These are phyloP conservation scores for Peniophora sp. DNA, from an alignment of 1,284 basidiomycete species.

Conservation along the genomic window DNA sequence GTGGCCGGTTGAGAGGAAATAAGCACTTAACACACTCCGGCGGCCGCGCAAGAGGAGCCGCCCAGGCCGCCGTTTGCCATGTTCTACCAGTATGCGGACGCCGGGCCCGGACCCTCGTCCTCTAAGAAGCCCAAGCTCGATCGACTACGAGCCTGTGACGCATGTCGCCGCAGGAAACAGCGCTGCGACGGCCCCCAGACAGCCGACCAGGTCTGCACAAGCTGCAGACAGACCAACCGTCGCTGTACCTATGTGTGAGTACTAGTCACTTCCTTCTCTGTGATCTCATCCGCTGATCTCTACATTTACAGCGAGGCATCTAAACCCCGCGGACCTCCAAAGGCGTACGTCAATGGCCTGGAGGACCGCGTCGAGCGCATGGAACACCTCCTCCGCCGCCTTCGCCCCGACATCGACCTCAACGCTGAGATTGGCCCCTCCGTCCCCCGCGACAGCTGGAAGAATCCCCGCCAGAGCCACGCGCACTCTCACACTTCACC, in stretches of 20 bases:
- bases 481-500: neutral
- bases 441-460: slow-evolving; percentile 70
- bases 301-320: slow-evolving; percentile 53
- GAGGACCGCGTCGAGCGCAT: slow-evolving; percentile 72
- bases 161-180: slow-evolving; percentile 59
- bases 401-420: slow-evolving; percentile 64
- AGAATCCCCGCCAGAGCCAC: slow-evolving; percentile 15
- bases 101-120: neutral
- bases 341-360: slow-evolving; percentile 74
- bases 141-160: slow-evolving; percentile 52
- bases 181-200: slow-evolving; percentile 63
- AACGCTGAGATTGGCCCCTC: slow-evolving; percentile 60
- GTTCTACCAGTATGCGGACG: slow-evolving; percentile 5
- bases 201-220: slow-evolving; percentile 58
- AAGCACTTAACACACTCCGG: neutral
- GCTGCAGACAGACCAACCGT: slow-evolving; percentile 58
- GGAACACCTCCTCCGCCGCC: slow-evolving; percentile 59
- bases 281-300: slow-evolving; percentile 1
- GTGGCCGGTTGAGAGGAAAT: no score
- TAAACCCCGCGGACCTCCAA: slow-evolving; percentile 77
- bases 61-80: neutral
- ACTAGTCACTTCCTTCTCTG: slow-evolving; percentile 1
- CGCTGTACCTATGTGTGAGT: slow-evolving; percentile 70
- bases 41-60: neutral
- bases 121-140: slow-evolving; percentile 50